Base-by-base conservation (phyloP, 2,329 filamentous ascomycete genomes). In the Amauroascus niger region DNA sequence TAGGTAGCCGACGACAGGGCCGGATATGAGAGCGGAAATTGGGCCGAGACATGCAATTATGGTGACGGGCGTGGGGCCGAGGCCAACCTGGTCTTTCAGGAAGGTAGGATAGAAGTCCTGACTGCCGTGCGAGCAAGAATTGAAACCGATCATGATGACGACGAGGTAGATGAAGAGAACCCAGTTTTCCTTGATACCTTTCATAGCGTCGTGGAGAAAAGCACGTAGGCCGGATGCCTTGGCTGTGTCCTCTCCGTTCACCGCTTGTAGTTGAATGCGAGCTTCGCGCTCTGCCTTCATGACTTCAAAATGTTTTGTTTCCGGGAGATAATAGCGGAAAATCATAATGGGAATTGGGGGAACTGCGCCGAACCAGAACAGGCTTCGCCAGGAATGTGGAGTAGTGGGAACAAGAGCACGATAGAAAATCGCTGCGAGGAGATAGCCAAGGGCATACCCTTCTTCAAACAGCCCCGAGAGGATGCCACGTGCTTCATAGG, bases 281-380 rank as follows among this genome's bases (percentile, higher is more conserved):
- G 45, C 53, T 40, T 53, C 52, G 9, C 51, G 50, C 33, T 57
- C 53, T 9, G 56, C 56, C 64, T 86, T 57, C 52, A 61, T 57
- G 28, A 56, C 62, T n/a, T 60, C 76, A 69, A 85, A 94, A 0
- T 82, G 79, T 44, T 85, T 71, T 0, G 88, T 95, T 72, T 95
- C 89, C 5, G 87, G 86, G 1, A 95, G 76, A 65, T 78, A 81
- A 20, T 91, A 73, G 32, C 89, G 84, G 75, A 86, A 88, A 52
- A 82, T 63, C 64, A 95, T 95, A 69, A 95, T 84, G 30, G 95
- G 68, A 1, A 89, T 77, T 0, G 89, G 89, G 0, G 87, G 87
- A 35, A 83, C 79, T 5, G 88, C 87, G 11, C 84, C 88, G 67
- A 95, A 95, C 88, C 89, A 95, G 74, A 83, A 95, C 0, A 95